Base-by-base conservation (phyloP, 306 rosid species). In the Ammopiptanthus mongolicus region DNA sequence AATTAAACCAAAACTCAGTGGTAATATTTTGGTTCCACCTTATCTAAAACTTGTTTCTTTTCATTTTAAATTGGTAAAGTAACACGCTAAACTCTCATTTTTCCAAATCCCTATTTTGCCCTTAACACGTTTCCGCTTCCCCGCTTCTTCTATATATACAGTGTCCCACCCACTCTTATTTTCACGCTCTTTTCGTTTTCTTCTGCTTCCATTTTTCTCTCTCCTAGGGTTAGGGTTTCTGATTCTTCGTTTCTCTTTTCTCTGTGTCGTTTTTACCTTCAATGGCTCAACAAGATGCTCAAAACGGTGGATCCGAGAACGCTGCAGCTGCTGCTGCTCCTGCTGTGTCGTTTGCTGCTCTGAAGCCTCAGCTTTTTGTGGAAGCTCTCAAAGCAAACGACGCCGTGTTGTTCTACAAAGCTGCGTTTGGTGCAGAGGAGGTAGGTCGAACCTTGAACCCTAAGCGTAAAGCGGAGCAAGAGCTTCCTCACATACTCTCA, bases 391-490 rank as follows among this genome's bases (percentile, higher is more conserved):
- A 93, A 78, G 94, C 89, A 0, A 84, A 51, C 57, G 97, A 89
- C 5, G 98, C 97, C 1, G 84, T 93, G 15, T 15, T 5, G 82
- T 93, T 91, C 88, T 93, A 91, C 83, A 88, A 89, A 82, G 64
- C 84, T 0, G 98, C 86, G 13, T 91, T 89, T 15, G 98, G 90
- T 0, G 98, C 97, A 0, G 92, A 83, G 39, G 98, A 93, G 72
- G 73, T 88, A 31, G 9, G 77, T 55, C 97, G 94, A 13, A 28
- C 80, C 6, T 2, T 80, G 29, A 78, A 87, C 73, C 74, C 96
- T 3, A 93, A 93, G 84, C 96, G 98, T 48, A 93, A 93, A 84
- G 96, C 97, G 0, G 98, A 88, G 21, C 97, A 85, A 3, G 98
- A 93, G 72, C 74, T 58, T 4, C 96, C 93, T 28, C 88, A 76